Conservation (phyloP, 768 basidiomycete species). For the Lactarius psammicola region DNA sequence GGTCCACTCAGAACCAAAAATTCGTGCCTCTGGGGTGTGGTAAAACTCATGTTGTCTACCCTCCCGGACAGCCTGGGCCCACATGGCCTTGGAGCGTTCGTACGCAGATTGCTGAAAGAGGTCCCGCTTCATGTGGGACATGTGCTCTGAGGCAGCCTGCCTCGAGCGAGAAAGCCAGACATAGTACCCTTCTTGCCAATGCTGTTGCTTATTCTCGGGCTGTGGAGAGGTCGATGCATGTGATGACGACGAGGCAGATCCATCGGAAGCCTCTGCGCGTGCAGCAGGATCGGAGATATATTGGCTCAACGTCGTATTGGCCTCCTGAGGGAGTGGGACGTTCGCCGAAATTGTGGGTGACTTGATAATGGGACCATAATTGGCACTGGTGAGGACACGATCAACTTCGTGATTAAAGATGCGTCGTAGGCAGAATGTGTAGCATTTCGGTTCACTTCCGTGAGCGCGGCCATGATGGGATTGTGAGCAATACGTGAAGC, state of each 20-base stretch:
- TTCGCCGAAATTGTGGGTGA: constrained; percentile 21
- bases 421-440: constrained; percentile 39
- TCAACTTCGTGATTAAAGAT: constrained; percentile 40
- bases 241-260: constrained; percentile 13
- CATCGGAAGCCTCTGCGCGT: constrained; percentile 12
- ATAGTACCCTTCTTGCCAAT: constrained; percentile 78
- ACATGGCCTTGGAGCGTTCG: constrained; percentile 41
- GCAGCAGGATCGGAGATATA: constrained; percentile 34
- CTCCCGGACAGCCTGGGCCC: constrained; percentile 55
- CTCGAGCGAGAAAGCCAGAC: constrained; percentile 61
- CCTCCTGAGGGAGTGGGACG: constrained; percentile 26
- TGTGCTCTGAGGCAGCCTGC: constrained; percentile 53
- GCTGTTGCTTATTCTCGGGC: constrained; percentile 42
- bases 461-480: constrained; percentile 34
- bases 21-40: constrained; percentile 19
- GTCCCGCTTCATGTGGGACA: constrained; percentile 57
- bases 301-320: constrained; percentile 28
- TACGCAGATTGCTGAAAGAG: constrained; percentile 51
- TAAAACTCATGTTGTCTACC: constrained; percentile 35
- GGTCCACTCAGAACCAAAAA: constrained; percentile 24
- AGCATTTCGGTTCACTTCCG: constrained; percentile 37
- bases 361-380: constrained; percentile 21
- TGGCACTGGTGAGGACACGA: constrained; percentile 28
- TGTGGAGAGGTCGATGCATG: constrained; percentile 12
- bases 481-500: constrained; percentile 40